Conservation (phyloP, 345 rosid genomes). For the Salix arbutifolia region DNA sequence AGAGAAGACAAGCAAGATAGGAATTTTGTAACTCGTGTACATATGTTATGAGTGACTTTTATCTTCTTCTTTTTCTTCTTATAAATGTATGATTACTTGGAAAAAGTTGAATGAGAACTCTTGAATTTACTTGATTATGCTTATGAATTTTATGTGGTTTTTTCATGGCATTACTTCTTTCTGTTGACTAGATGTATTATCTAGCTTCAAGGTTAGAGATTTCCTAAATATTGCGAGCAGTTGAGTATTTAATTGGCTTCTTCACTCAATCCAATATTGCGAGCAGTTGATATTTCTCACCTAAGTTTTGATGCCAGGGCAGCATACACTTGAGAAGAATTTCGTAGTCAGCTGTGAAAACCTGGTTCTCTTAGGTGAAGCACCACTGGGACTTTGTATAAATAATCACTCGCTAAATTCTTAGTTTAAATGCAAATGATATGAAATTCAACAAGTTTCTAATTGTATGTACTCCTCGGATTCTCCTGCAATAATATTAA, state of each 20-base stretch:
- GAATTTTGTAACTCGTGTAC: conserved; percentile 17
- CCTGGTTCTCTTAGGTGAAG: not conserved
- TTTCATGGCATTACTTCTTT: not conserved
- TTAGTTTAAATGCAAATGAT: not conserved
- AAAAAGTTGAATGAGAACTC: conserved; percentile 21
- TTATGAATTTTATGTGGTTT: not conserved
- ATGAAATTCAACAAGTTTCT: conserved; percentile 4
- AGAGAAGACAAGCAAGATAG: conserved; percentile 1
- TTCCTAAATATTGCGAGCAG: not conserved
- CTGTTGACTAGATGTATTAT: not conserved
- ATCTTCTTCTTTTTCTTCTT: not conserved
- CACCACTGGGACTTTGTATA: not conserved
- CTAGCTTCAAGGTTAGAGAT: not conserved
- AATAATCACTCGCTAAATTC: not conserved
- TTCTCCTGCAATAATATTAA: not conserved
- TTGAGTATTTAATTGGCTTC: not conserved
- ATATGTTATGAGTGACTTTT: conserved; percentile 1
- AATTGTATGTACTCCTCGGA: not conserved
- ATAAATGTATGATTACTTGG: conserved; percentile 5
- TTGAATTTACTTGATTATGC: conserved; percentile 5
- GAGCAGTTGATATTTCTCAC: too few species aligned
- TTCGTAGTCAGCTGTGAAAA: not conserved
- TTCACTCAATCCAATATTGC: not conserved
- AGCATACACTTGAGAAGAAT: not conserved
- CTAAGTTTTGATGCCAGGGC: not conserved